These are phyloP conservation scores for Mucor plumbeus DNA, from an alignment of 371 early-diverging fungal genomes.

Conservation along the genomic window DNA sequence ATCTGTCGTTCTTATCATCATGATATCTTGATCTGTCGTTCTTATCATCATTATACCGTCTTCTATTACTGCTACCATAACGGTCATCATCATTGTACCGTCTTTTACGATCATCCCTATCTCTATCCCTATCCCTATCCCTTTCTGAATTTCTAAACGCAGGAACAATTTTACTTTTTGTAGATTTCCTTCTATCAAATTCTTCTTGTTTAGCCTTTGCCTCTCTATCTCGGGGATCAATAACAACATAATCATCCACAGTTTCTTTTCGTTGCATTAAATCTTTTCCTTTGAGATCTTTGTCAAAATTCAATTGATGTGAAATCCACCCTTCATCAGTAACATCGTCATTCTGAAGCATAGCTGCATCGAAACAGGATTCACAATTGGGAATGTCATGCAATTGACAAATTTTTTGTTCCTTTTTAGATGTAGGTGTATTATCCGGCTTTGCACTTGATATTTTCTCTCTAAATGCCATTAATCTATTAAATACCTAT, in stretches of 20 bases:
- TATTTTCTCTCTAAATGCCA: constrained; percentile 52
- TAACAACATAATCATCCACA: constrained; percentile 77
- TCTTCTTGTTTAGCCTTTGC: constrained; percentile 50
- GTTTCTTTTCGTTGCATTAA: constrained; percentile 63
- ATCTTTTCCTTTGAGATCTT: constrained; percentile 70
- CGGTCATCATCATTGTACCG: constrained; percentile 26
- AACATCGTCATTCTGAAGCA: constrained; percentile 31
- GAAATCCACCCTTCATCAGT: constrained; percentile 71
- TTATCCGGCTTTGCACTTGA: constrained; percentile 25
- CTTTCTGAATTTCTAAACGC: constrained; percentile 12
- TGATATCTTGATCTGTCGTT: not conserved
- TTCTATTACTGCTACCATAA: constrained; percentile 11
- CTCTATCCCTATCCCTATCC: constrained; percentile 24
- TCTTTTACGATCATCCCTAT: constrained; percentile 10
- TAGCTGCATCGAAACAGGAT: constrained; percentile 57
- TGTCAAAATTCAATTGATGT: constrained; percentile 72
- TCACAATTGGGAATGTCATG: constrained; percentile 71
- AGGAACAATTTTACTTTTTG: constrained; percentile 32
- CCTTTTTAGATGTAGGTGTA: constrained; percentile 19
- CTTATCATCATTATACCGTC: constrained; percentile 4
- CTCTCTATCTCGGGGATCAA: constrained; percentile 68
- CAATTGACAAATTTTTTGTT: constrained; percentile 55
- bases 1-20: too few species aligned
- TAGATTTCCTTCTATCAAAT: constrained; percentile 32
- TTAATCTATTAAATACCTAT: constrained; percentile 48